A percentile compares a stretch with the other conserved stretches of the same genome.
phyloP scores from a whole-genome alignment of 2,329 filamentous ascomycete genomes.

The Parascedosporium putredinis region DNA sequence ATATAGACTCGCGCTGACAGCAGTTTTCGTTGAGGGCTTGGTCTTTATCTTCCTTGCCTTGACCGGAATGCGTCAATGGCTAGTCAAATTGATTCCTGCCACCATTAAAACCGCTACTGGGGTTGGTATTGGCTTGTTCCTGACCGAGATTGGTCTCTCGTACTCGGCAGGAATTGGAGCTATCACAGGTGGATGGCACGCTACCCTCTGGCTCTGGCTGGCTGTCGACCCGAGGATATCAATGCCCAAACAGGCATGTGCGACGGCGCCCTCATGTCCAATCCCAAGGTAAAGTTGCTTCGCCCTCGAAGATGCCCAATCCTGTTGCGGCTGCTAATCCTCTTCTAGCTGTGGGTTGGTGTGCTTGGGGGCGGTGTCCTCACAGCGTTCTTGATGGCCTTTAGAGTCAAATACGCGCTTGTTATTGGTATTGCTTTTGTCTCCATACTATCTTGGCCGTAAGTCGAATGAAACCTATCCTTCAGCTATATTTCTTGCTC shows the following conservation, averaged over 20 bases:
- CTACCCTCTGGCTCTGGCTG: slow-evolving; percentile 69
- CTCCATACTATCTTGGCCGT: slow-evolving; percentile 67
- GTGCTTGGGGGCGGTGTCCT: slow-evolving; percentile 71
- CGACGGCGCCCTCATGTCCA: slow-evolving; percentile 59
- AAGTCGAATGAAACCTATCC: slow-evolving; percentile 21
- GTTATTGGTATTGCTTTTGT: slow-evolving; percentile 63
- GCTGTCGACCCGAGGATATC: slow-evolving; percentile 51
- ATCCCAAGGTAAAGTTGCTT: slow-evolving; percentile 46
- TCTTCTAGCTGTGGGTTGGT: slow-evolving; percentile 55
- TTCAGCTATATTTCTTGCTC: slow-evolving; percentile 9
- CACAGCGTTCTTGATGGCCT: slow-evolving; percentile 72
- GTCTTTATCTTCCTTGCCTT: slow-evolving; percentile 54
- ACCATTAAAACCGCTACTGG: slow-evolving; percentile 57
- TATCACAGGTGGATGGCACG: slow-evolving; percentile 55
- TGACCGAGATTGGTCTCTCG: slow-evolving; percentile 56
- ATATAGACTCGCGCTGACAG: slow-evolving; percentile 50
- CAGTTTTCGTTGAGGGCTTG: slow-evolving; percentile 55
- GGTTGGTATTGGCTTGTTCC: slow-evolving; percentile 54
- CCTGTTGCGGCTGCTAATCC: neutral
- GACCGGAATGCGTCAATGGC: slow-evolving; percentile 63
- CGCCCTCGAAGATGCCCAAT: slow-evolving; percentile 1
- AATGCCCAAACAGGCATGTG: slow-evolving; percentile 38
- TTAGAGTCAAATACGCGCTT: slow-evolving; percentile 64
- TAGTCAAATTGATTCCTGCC: slow-evolving; percentile 53
- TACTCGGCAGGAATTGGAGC: slow-evolving; percentile 77